These are phyloP conservation scores for Plectranthus barbatus DNA, from an alignment of 257 asterid genomes.

Conservation along the genomic window DNA sequence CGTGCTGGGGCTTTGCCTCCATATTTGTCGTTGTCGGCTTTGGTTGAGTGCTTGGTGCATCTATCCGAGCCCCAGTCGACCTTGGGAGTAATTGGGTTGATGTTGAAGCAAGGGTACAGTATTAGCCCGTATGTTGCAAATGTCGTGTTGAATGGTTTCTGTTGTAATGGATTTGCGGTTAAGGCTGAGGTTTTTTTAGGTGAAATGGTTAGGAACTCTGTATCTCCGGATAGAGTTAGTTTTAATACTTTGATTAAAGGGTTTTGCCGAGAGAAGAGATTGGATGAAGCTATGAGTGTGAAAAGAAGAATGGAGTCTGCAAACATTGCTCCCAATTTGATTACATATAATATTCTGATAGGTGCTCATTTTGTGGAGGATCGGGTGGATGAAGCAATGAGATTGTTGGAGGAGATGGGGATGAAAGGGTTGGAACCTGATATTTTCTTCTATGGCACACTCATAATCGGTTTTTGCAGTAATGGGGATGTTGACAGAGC, in stretches of 20 bases:
- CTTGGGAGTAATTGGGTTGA: slow-evolving; percentile 38
- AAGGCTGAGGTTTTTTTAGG: slow-evolving; percentile 37
- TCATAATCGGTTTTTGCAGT: slow-evolving; percentile 45
- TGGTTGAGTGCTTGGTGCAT: slow-evolving; percentile 46
- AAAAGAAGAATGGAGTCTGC: slow-evolving; percentile 49
- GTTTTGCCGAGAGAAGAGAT: slow-evolving; percentile 44
- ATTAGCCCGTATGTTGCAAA: slow-evolving; percentile 37
- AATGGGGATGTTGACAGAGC: slow-evolving; percentile 43
- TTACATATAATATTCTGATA: slow-evolving; percentile 42
- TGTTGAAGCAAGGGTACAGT: slow-evolving; percentile 45
- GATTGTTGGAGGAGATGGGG: slow-evolving; percentile 49
- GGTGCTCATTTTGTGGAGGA: slow-evolving; percentile 40
- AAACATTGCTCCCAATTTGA: slow-evolving; percentile 26
- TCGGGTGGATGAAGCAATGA: slow-evolving; percentile 32
- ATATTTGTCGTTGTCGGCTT: slow-evolving; percentile 42
- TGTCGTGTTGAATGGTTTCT: slow-evolving; percentile 48
- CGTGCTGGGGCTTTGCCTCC: slow-evolving; percentile 22
- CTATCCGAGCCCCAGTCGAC: slow-evolving; percentile 33
- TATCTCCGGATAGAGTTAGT: slow-evolving; percentile 40
- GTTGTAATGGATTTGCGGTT: slow-evolving; percentile 33
- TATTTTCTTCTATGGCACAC: slow-evolving; percentile 31
- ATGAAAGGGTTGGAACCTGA: slow-evolving; percentile 37
- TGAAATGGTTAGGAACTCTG: slow-evolving; percentile 32
- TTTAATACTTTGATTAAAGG: slow-evolving; percentile 58
- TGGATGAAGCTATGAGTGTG: slow-evolving; percentile 38